Conservation (phyloP, 441 rosid genomes). For the Euphorbia celastroides region DNA sequence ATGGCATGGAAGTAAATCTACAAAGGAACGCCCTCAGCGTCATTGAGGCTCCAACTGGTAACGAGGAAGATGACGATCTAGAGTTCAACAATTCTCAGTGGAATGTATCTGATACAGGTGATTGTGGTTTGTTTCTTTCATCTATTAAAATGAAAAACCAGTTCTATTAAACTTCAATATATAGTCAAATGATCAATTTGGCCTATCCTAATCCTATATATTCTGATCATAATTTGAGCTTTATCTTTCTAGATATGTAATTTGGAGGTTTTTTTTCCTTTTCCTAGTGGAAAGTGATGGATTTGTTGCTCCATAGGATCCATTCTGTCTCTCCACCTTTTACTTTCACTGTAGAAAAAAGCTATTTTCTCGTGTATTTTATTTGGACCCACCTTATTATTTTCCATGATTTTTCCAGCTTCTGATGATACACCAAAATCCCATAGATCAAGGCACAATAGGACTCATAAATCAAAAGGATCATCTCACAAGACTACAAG, state of each 20-base stretch:
- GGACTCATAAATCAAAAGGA: conserved; percentile 62
- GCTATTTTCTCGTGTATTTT: conserved; percentile 37
- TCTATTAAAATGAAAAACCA: neutral
- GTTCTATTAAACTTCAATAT: neutral
- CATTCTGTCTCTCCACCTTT: conserved; percentile 46
- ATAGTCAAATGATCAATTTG: neutral
- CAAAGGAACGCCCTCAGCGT: conserved; percentile 98
- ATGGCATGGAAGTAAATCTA: conserved; percentile 94
- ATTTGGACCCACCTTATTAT: conserved; percentile 34
- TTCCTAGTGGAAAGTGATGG: conserved; percentile 26
- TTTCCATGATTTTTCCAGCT: conserved; percentile 46
- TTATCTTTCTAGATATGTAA: conserved; percentile 9
- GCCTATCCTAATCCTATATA: neutral
- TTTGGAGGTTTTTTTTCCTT: conserved; percentile 18
- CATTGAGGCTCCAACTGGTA: conserved; percentile 89
- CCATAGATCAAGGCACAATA: conserved; percentile 71
- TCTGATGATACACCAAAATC: conserved; percentile 82
- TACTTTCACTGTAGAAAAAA: conserved; percentile 48
- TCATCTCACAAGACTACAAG: conserved; percentile 69
- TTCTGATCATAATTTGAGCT: neutral
- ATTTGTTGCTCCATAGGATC: conserved; percentile 56
- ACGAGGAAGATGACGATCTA: conserved; percentile 70
- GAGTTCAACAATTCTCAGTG: conserved; percentile 60
- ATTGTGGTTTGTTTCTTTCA: conserved; percentile 17
- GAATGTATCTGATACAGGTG: conserved; percentile 75